Conservation (phyloP, 192 early-diverging fungal species). For the Podila minutissima region DNA sequence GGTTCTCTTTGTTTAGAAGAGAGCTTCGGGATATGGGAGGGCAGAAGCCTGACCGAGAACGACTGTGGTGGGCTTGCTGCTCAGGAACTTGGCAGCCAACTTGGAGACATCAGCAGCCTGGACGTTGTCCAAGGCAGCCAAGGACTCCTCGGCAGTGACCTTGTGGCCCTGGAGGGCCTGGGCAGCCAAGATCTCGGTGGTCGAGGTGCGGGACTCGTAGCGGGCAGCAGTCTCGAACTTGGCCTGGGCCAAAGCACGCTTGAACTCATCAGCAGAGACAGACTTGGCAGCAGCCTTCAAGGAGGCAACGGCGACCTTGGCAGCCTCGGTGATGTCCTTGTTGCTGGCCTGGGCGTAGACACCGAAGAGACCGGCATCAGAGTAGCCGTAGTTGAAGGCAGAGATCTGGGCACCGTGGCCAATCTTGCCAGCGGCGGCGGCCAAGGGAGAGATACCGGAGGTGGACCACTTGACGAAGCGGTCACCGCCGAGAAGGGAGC, state of each 20-base stretch:
- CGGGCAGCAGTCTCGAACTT: constrained; percentile 61
- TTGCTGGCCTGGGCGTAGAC: constrained; percentile 71
- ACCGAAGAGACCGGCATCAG: constrained; percentile 93
- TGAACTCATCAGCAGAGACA: constrained; percentile 62
- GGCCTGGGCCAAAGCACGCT: constrained; percentile 73
- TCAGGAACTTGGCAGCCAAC: constrained; percentile 69
- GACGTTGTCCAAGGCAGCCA: constrained; percentile 33
- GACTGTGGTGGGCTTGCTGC: constrained; percentile 80
- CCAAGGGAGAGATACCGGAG: constrained; percentile 68
- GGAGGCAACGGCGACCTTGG: constrained; percentile 65
- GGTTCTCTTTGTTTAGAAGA: constrained; percentile 53
- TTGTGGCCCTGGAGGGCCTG: constrained; percentile 52
- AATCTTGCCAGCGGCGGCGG: constrained; percentile 66
- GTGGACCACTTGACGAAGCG: constrained; percentile 70
- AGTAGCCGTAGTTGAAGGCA: constrained; percentile 88
- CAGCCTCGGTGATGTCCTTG: constrained; percentile 70
- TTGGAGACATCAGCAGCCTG: constrained; percentile 50
- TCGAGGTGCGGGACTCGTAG: constrained; percentile 57
- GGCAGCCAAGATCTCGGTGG: constrained; percentile 57
- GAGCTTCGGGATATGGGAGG: constrained; percentile 82
- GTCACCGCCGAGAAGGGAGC: constrained; percentile 68
- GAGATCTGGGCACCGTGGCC: constrained; percentile 64
- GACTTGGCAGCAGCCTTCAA: constrained; percentile 66
- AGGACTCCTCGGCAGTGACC: constrained; percentile 24
- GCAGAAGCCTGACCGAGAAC: constrained; percentile 75